Conservation (phyloP, 225 moss, liverwort and hornwort genomes). For the Thuidium tamariscinum region DNA sequence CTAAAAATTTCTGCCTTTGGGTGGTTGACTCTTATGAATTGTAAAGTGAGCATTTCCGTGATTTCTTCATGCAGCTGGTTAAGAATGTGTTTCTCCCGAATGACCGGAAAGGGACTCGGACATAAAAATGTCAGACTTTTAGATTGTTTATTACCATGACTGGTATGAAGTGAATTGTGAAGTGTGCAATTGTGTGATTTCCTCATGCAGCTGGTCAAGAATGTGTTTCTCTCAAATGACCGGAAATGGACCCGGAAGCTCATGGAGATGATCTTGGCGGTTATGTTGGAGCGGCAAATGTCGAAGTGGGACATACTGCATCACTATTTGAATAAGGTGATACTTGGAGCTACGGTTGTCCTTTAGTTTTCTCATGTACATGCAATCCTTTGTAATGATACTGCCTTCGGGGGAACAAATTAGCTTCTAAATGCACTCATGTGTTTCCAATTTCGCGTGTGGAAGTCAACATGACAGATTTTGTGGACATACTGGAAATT, state of each 20-base stretch:
- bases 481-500: not conserved
- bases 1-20: not conserved
- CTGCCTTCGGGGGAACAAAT: not conserved
- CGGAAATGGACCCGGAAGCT: conserved; percentile 93
- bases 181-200: not conserved
- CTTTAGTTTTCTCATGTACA: not conserved
- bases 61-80: conserved; percentile 39
- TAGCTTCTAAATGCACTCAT: not conserved
- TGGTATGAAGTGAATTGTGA: not conserved
- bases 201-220: conserved; percentile 68
- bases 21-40: not conserved
- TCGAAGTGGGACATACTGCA: conserved; percentile 95
- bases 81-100: conserved; percentile 62
- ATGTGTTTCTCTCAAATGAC: conserved; percentile 66
- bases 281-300: conserved; percentile 75
- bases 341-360: not conserved
- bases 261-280: conserved; percentile 77
- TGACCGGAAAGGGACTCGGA: conserved; percentile 72
- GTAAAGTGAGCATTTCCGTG: not conserved
- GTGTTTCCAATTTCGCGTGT: not conserved
- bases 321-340: conserved; percentile 85
- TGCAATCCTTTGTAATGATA: not conserved
- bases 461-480: not conserved
- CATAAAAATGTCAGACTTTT: not conserved
- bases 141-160: not conserved